These are phyloP conservation scores for Hyphodiscus sp. DNA, from an alignment of 2,329 filamentous ascomycete genomes.

Conservation along the genomic window DNA sequence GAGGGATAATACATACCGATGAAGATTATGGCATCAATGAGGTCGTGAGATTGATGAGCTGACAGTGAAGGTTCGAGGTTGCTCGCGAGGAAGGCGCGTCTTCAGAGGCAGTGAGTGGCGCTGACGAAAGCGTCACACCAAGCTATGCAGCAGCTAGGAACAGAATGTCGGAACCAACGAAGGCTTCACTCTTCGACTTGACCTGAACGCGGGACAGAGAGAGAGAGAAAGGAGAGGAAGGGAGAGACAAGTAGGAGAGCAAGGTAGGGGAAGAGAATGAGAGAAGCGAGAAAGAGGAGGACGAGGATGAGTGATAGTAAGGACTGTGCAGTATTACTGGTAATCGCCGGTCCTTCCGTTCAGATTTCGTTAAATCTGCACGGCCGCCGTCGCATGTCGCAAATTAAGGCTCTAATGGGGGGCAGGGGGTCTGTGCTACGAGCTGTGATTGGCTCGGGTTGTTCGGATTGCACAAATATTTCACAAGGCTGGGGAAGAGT, in stretches of 20 bases:
- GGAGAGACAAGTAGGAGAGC: neutral
- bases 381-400: neutral
- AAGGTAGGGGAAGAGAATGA: neutral
- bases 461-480: neutral
- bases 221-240: neutral
- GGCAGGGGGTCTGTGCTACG: neutral
- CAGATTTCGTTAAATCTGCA: neutral
- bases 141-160: neutral
- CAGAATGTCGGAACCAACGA: neutral
- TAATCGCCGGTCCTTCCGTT: neutral
- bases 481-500: neutral
- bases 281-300: neutral
- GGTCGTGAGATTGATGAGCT: neutral
- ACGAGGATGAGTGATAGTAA: too few relatives aligned
- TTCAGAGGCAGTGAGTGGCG: neutral
- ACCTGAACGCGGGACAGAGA: neutral
- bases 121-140: neutral
- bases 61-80: neutral
- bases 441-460: neutral
- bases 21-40: conserved; percentile 1
- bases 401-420: neutral
- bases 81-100: conserved; percentile 10
- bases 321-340: too few relatives aligned
- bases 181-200: neutral
- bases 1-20: conserved; percentile 12